Evolutionary conservation across 768 basidiomycete species (phyloP).

Genomic region (Pisolithus marmoratus): DNA sequence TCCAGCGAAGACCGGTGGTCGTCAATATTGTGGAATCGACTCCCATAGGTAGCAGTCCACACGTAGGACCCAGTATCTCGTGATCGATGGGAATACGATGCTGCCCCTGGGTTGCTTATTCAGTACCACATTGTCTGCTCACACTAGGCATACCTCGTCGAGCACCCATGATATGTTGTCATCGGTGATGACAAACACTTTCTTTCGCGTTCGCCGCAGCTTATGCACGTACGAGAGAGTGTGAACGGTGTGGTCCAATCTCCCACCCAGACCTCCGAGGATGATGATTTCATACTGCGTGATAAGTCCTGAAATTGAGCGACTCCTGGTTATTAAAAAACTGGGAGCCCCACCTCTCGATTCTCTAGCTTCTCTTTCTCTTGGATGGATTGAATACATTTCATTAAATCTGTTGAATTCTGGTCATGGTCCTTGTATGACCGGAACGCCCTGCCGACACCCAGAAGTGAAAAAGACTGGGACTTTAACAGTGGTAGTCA

Average conservation of each 20-base stretch:
- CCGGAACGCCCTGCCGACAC: slow-evolving; percentile 52
- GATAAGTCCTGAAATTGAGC: slow-evolving; percentile 6
- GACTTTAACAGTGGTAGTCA: slow-evolving; percentile 9
- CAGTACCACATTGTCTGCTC: not conserved
- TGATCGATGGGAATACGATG: slow-evolving; percentile 79
- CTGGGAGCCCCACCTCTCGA: slow-evolving; percentile 27
- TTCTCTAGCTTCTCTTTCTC: slow-evolving; percentile 46
- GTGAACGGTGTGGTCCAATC: slow-evolving; percentile 92
- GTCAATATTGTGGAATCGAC: slow-evolving; percentile 70
- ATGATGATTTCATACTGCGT: slow-evolving; percentile 62
- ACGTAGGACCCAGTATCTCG: slow-evolving; percentile 72
- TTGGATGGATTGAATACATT: slow-evolving; percentile 67
- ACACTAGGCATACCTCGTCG: slow-evolving; percentile 47
- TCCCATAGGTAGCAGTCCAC: slow-evolving; percentile 93
- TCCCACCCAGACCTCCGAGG: slow-evolving; percentile 84
- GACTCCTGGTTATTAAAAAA: not conserved
- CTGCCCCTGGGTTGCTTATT: slow-evolving; percentile 53
- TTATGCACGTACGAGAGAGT: slow-evolving; percentile 83
- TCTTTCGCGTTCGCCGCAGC: slow-evolving; percentile 52
- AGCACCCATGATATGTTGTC: slow-evolving; percentile 92
- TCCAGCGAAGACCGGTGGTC: slow-evolving; percentile 85
- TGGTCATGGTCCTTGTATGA: slow-evolving; percentile 68
- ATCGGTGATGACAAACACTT: slow-evolving; percentile 77
- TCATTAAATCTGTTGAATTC: slow-evolving; percentile 93
- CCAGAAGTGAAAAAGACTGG: not conserved